Conservation (phyloP, 768 basidiomycete species). For the Leccinum olivaceopallidum region DNA sequence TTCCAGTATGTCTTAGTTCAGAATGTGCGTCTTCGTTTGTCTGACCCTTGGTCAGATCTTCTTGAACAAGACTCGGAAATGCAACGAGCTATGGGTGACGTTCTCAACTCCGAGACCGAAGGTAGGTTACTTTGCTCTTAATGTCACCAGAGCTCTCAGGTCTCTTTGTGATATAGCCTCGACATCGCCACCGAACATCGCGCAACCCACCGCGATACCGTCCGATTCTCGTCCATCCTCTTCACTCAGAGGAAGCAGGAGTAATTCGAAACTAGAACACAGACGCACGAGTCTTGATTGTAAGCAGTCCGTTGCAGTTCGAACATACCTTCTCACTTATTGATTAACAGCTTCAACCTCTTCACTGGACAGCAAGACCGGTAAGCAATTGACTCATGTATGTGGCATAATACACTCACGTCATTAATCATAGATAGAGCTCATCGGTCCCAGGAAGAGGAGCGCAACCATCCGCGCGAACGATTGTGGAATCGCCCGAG, state of each 20-base stretch:
- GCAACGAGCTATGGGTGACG: constrained; percentile 59
- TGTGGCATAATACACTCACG: constrained; percentile 4
- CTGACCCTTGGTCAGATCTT: constrained; percentile 46
- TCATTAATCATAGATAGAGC: constrained; percentile 26
- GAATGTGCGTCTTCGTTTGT: neutral
- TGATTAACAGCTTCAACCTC: constrained; percentile 30
- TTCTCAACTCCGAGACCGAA: constrained; percentile 54
- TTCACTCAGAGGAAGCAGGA: constrained; percentile 12
- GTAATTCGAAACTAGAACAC: constrained; percentile 5
- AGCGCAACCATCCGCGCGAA: constrained; percentile 44
- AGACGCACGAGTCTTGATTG: constrained; percentile 16
- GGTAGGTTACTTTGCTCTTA: constrained; percentile 12
- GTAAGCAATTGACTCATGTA: constrained; percentile 24
- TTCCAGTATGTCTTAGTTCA: constrained; percentile 47
- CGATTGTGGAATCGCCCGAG: constrained; percentile 47
- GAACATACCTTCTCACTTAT: neutral
- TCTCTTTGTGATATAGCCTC: constrained; percentile 14
- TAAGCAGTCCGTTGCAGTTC: constrained; percentile 11
- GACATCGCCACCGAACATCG: constrained; percentile 7
- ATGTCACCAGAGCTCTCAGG: neutral
- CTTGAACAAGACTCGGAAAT: constrained; percentile 73
- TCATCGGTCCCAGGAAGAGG: constrained; percentile 31
- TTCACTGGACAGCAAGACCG: constrained; percentile 13
- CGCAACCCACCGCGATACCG: constrained; percentile 7
- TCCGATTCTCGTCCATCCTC: constrained; percentile 14